phyloP scores from a whole-genome alignment of 805 yeast species.

The Lipomyces kockii region DNA sequence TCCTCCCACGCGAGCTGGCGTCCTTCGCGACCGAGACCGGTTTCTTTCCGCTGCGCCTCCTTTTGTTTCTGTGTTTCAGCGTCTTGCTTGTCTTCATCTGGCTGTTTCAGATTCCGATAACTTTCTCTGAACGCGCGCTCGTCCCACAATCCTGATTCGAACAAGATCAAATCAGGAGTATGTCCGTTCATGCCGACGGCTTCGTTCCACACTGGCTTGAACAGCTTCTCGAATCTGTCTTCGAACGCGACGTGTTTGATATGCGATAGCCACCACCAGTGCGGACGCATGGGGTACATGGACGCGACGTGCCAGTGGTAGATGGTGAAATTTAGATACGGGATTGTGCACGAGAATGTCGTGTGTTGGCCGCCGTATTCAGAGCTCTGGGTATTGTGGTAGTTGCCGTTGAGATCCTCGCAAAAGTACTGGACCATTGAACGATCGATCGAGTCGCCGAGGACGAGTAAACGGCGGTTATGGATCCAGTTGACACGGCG shows the following conservation, averaged over 20 bases:
- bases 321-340: constrained; percentile 27
- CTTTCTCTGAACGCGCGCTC: constrained; percentile 31
- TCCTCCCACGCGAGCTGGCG: constrained; percentile 35
- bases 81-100: constrained; percentile 20
- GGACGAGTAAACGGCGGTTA: constrained; percentile 28
- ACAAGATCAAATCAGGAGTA: constrained; percentile 28
- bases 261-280: constrained; percentile 34
- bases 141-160: constrained; percentile 36
- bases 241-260: constrained; percentile 33
- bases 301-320: constrained; percentile 35
- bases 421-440: constrained; percentile 31
- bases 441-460: constrained; percentile 36
- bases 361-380: constrained; percentile 33
- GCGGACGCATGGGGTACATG: constrained; percentile 29
- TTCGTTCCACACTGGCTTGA: constrained; percentile 18
- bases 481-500: constrained; percentile 32
- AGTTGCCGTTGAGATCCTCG: constrained; percentile 11
- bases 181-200: constrained; percentile 27
- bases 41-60: constrained; percentile 3
- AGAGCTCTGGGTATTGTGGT: background rate
- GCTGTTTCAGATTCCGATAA: constrained; percentile 12
- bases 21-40: constrained; percentile 28
- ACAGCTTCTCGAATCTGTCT: constrained; percentile 27
- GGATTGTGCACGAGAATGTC: constrained; percentile 23
- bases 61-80: constrained; percentile 7